phyloP scores from a whole-genome alignment of 1,284 basidiomycete species.

The Apiotrichum akiyoshidainum region DNA sequence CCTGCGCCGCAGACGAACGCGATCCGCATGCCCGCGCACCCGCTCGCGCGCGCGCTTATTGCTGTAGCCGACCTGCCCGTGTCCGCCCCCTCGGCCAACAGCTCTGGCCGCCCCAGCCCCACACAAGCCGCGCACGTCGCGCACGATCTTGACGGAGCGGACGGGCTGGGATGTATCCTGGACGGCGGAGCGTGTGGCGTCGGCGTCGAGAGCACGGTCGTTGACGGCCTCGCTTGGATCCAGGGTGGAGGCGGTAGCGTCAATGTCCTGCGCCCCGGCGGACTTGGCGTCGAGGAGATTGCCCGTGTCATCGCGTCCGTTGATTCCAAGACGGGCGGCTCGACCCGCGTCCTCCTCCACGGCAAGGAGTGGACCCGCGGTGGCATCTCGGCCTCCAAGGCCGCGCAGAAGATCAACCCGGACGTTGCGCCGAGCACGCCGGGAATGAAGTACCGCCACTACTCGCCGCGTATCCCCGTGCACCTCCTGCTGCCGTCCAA shows the following conservation, averaged over 20 bases:
- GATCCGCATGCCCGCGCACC: conserved; percentile 90
- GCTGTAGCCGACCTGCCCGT: conserved; percentile 70
- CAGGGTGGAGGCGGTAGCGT: conserved; percentile 62
- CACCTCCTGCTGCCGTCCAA: conserved; percentile 63
- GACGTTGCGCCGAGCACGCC: conserved; percentile 77
- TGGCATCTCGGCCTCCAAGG: background rate
- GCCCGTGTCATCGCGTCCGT: conserved; percentile 58
- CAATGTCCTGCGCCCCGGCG: conserved; percentile 85
- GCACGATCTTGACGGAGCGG: conserved; percentile 63
- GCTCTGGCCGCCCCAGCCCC: conserved; percentile 88
- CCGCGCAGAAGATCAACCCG: background rate
- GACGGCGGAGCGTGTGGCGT: conserved; percentile 90
- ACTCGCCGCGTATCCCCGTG: conserved; percentile 83
- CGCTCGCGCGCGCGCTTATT: conserved; percentile 86
- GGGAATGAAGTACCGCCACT: conserved; percentile 99
- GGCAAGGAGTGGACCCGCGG: conserved; percentile 28
- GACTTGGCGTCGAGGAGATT: conserved; percentile 85
- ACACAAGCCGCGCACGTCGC: conserved; percentile 86
- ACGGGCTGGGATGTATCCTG: conserved; percentile 72
- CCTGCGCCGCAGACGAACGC: conserved; percentile 67
- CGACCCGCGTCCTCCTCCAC: conserved; percentile 34
- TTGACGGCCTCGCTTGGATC: conserved; percentile 68
- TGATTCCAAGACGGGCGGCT: conserved; percentile 34
- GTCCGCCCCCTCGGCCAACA: conserved; percentile 94
- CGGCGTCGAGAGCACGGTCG: conserved; percentile 92